Percentiles rank a stretch among this genome's conserved stretches.
These are phyloP conservation scores for Fusarium lyarnte DNA, from an alignment of 2,329 filamentous ascomycete genomes.

Conservation along the genomic window DNA sequence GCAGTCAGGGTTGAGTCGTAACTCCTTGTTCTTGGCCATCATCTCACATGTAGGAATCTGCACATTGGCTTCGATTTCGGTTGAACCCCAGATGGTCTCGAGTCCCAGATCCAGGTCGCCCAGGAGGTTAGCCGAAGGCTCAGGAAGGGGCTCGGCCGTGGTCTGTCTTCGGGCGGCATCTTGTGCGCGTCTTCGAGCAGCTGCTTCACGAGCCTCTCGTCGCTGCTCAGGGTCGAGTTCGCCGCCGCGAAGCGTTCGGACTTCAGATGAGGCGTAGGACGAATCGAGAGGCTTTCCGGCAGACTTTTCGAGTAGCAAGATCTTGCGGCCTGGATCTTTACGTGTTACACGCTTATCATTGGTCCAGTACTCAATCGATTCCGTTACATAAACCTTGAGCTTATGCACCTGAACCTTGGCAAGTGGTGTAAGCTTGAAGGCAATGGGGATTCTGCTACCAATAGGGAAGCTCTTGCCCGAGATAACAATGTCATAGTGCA, in stretches of 20 bases:
- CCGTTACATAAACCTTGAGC: conserved; percentile 90
- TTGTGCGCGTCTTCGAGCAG: conserved; percentile 61
- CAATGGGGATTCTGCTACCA: conserved; percentile 87
- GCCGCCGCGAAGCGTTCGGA: conserved; percentile 81
- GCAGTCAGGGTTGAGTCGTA: conserved; percentile 84
- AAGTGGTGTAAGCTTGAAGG: conserved; percentile 90
- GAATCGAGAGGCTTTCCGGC: conserved; percentile 80
- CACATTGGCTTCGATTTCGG: conserved; percentile 94
- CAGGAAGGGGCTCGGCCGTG: conserved; percentile 56
- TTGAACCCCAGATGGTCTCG: conserved; percentile 82
- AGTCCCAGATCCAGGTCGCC: conserved; percentile 78
- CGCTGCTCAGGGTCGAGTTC: conserved; percentile 69
- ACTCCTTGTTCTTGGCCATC: conserved; percentile 76
- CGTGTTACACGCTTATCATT: conserved; percentile 85
- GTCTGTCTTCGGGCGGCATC: conserved; percentile 58
- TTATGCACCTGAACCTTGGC: conserved; percentile 94
- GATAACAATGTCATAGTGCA: conserved; percentile 96
- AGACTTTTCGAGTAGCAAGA: conserved; percentile 87
- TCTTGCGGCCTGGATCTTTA: conserved; percentile 84
- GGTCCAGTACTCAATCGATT: conserved; percentile 91
- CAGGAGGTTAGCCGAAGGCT: conserved; percentile 74
- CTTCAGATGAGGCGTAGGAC: conserved; percentile 77
- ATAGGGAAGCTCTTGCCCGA: conserved; percentile 95
- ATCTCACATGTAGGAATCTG: conserved; percentile 89
- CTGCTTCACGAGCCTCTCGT: conserved; percentile 58